Percentiles rank a stretch among this genome's conserved stretches.
Evolutionary conservation across 1,284 basidiomycete genomes (phyloP).

Genomic region (Ceratobasidium sp.): DNA sequence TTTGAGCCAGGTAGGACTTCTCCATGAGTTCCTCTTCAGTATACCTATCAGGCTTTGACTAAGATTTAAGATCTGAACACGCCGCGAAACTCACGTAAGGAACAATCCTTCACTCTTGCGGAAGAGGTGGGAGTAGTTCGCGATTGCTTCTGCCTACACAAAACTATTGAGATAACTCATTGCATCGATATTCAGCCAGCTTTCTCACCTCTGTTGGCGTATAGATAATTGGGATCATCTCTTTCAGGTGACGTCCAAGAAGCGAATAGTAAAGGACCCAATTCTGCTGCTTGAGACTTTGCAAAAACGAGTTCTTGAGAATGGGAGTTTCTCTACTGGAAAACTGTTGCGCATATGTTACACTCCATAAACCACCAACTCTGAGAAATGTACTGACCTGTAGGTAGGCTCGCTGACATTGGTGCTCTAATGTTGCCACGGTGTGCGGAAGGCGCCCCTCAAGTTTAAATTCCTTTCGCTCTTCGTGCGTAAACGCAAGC

Average conservation of each 20-base stretch:
- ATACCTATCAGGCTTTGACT: constrained; percentile 55
- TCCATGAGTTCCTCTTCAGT: constrained; percentile 80
- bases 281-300: constrained; percentile 75
- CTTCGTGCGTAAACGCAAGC: constrained; percentile 73
- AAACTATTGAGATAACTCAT: background rate
- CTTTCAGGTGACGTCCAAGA: constrained; percentile 69
- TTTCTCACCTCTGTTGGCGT: constrained; percentile 69
- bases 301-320: constrained; percentile 75
- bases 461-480: constrained; percentile 76
- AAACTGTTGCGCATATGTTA: constrained; percentile 52
- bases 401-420: constrained; percentile 74
- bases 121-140: constrained; percentile 83
- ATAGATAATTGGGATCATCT: constrained; percentile 80
- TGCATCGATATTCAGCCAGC: background rate
- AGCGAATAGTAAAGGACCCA: constrained; percentile 79
- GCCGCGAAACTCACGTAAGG: constrained; percentile 60
- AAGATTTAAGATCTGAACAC: background rate
- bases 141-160: constrained; percentile 75
- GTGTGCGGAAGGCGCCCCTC: constrained; percentile 80
- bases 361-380: constrained; percentile 44
- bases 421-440: constrained; percentile 79
- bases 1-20: constrained; percentile 55
- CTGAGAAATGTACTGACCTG: constrained; percentile 60
- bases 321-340: constrained; percentile 61
- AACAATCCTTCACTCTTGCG: constrained; percentile 76